phyloP scores from a whole-genome alignment of 2,329 filamentous ascomycete species.

The Fusarium buharicum region DNA sequence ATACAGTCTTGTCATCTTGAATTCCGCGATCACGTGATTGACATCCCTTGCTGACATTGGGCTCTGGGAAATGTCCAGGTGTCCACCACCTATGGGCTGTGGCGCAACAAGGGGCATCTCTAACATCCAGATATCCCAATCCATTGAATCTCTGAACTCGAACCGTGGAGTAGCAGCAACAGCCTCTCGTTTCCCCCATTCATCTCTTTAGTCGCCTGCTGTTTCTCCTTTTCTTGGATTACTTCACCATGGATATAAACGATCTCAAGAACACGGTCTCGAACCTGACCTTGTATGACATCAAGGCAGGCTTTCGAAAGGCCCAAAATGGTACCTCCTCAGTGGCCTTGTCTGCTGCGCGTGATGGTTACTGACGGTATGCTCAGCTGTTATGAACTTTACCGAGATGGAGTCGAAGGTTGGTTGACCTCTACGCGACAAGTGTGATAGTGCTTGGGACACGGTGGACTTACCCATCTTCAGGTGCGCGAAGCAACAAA shows the following conservation, averaged over 20 bases:
- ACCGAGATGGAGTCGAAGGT: conserved; percentile 89
- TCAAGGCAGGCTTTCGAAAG: conserved; percentile 94
- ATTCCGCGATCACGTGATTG: conserved; percentile 21
- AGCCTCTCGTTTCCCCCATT: conserved; percentile 12
- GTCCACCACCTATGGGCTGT: conserved; percentile 44
- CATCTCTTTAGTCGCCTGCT: conserved; percentile 2
- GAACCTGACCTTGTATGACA: conserved; percentile 92
- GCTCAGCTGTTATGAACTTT: conserved; percentile 94
- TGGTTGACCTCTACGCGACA: conserved; percentile 30
- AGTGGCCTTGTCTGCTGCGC: conserved; percentile 17
- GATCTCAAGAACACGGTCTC: conserved; percentile 86
- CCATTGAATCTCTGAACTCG: conserved; percentile 19
- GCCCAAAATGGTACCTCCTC: conserved; percentile 85
- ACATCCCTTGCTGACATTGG: conserved; percentile 38
- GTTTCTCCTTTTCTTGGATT: conserved; percentile 32
- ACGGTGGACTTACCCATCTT: conserved; percentile 29
- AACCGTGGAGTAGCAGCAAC: conserved; percentile 23
- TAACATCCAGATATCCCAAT: conserved; percentile 27
- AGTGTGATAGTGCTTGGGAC: conserved; percentile 1
- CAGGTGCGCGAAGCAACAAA: conserved; percentile 98
- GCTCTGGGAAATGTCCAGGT: conserved; percentile 44
- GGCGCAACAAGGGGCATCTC: conserved; percentile 43
- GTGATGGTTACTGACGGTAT: conserved; percentile 45
- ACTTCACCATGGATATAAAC: conserved; percentile 79
- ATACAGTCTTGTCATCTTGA: background rate